Conservation (phyloP, 805 yeast species). For the Teunomyces aglyptinius region DNA sequence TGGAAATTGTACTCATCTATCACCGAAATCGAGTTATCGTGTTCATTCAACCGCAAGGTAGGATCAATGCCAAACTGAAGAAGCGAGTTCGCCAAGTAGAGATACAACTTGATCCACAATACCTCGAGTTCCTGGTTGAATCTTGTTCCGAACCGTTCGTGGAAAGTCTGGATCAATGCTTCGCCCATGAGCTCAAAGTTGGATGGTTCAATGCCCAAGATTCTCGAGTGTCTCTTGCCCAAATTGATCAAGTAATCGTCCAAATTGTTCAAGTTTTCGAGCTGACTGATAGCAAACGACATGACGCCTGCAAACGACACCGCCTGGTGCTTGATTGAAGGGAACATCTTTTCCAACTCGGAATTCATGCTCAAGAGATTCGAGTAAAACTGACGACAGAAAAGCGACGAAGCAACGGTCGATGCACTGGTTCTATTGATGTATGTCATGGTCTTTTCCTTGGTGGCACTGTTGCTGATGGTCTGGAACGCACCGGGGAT, state of each 20-base stretch:
- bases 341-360: constrained; percentile 60
- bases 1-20: constrained; percentile 6
- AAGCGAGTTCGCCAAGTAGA: constrained; percentile 66
- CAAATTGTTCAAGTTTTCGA: constrained; percentile 56
- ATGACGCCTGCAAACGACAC: constrained; percentile 77
- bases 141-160: constrained; percentile 54
- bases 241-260: constrained; percentile 60
- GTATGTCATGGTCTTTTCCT: constrained; percentile 12
- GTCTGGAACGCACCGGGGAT: constrained; percentile 41
- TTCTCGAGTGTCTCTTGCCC: constrained; percentile 74
- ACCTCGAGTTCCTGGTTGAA: constrained; percentile 63
- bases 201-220: constrained; percentile 67
- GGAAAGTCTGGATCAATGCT: constrained; percentile 65
- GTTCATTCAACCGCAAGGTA: constrained; percentile 17
- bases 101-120: constrained; percentile 69
- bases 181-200: constrained; percentile 73
- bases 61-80: constrained; percentile 62
- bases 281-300: constrained; percentile 60
- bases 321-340: constrained; percentile 77
- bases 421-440: constrained; percentile 14
- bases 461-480: constrained; percentile 5
- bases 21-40: neutral
- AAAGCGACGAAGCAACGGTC: constrained; percentile 47
- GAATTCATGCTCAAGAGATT: constrained; percentile 64
- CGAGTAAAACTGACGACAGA: constrained; percentile 74